These are phyloP conservation scores for Penicillium oxalicum DNA, from an alignment of 2,329 filamentous ascomycete species.

Conservation along the genomic window DNA sequence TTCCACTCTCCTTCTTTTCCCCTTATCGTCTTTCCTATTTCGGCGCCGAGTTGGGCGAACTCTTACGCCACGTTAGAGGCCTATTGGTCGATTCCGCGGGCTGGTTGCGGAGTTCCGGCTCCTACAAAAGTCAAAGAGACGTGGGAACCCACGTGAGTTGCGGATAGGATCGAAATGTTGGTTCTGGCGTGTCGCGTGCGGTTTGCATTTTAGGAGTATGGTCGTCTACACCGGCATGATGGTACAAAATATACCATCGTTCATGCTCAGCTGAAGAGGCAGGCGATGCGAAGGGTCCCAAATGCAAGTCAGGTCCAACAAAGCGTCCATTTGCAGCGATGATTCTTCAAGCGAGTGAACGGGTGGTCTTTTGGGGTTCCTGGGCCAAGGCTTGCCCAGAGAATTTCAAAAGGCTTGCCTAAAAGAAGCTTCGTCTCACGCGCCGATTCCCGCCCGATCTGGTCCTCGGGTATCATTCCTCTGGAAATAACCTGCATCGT, in stretches of 20 bases:
- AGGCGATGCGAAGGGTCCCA: no score
- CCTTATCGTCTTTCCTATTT: background rate
- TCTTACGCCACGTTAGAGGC: background rate
- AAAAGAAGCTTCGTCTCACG: slow-evolving; percentile 1
- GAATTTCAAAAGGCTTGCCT: background rate
- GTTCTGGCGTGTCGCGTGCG: background rate
- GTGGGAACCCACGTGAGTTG: background rate
- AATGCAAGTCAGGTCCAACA: no score
- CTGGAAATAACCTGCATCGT: no score
- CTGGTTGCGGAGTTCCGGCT: slow-evolving; percentile 1
- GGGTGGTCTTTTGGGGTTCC: background rate
- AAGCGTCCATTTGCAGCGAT: no score
- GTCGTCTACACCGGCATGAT: background rate
- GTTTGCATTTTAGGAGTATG: background rate
- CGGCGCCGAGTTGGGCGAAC: background rate
- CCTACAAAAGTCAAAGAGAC: background rate
- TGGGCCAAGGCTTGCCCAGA: slow-evolving; percentile 2
- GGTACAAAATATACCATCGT: no score
- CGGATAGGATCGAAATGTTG: background rate
- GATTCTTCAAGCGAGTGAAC: no score
- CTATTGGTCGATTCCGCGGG: slow-evolving; percentile 2
- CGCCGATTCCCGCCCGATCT: background rate
- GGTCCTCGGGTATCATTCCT: no score
- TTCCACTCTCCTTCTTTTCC: background rate
- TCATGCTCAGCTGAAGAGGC: no score